Conservation (phyloP, 2,329 filamentous ascomycete genomes). For the Sporothrix pseudoabietina region DNA sequence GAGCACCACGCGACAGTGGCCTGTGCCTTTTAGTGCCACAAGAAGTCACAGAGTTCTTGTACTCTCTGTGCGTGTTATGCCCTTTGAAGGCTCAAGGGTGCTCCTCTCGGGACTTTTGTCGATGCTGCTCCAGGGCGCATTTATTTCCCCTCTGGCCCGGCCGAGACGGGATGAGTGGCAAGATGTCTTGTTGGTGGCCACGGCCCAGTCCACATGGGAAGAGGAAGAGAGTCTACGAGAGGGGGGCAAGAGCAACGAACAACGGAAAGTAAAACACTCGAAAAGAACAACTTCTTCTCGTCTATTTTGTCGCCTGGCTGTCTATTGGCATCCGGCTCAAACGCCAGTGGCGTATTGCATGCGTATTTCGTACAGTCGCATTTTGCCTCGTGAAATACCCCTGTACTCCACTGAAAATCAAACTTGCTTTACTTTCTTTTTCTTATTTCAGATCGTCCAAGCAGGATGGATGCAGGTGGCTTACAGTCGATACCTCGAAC, state of each 20-base stretch:
- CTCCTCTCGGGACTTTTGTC: neutral
- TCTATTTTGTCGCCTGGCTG: neutral
- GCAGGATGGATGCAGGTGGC: neutral
- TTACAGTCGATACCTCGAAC: neutral
- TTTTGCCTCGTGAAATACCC: slow-evolving; percentile 1
- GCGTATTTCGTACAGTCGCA: neutral
- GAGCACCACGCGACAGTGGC: slow-evolving; percentile 1
- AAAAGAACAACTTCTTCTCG: neutral
- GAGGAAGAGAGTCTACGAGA: slow-evolving; percentile 1
- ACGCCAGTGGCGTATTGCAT: slow-evolving; percentile 14
- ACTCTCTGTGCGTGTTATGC: neutral
- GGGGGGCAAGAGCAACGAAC: neutral
- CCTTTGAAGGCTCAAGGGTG: neutral
- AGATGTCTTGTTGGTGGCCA: neutral
- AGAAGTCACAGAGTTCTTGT: no score
- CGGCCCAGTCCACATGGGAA: neutral
- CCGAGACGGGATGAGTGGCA: neutral
- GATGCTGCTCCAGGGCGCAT: neutral
- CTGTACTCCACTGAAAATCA: neutral
- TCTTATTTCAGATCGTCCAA: neutral
- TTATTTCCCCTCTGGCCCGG: neutral
- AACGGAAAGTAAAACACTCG: neutral
- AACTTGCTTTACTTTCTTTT: neutral
- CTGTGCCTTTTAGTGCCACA: neutral
- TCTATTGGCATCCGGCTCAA: slow-evolving; percentile 10